phyloP scores from a whole-genome alignment of 148 eudicot species.

The Pharnaceum exiguum region DNA sequence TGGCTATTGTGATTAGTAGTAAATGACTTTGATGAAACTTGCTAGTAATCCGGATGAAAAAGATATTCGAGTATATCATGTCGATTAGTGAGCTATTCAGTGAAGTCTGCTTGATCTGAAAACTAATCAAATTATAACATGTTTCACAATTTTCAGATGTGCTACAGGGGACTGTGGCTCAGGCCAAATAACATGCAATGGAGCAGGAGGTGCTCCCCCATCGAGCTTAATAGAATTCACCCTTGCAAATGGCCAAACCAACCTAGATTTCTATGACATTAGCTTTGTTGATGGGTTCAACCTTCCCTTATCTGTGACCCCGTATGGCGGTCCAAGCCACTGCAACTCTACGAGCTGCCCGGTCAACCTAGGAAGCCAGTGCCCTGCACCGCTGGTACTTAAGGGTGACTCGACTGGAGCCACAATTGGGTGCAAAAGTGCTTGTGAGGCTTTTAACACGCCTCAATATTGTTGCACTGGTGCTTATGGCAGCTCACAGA shows the following conservation, averaged over 20 bases:
- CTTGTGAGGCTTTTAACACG: conserved; percentile 38
- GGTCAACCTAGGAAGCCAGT: conserved; percentile 8
- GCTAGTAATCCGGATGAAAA: too few species aligned
- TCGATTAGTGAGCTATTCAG: too few species aligned
- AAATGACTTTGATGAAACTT: too few species aligned
- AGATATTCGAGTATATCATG: too few species aligned
- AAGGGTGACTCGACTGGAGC: conserved; percentile 1
- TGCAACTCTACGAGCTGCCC: conserved; percentile 16
- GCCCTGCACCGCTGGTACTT: conserved; percentile 9
- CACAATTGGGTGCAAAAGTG: conserved; percentile 47
- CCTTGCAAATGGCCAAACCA: conserved; percentile 14
- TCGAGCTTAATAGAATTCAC: conserved; percentile 40
- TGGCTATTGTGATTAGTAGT: too few species aligned
- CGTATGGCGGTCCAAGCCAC: conserved; percentile 11
- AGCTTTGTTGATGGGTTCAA: conserved; percentile 51
- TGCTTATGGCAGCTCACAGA: conserved; percentile 21
- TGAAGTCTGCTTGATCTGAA: background rate
- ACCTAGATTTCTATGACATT: conserved; percentile 36
- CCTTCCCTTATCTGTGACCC: conserved; percentile 29
- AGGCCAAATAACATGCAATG: conserved; percentile 31
- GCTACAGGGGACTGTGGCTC: conserved; percentile 45
- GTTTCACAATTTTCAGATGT: conserved; percentile 14
- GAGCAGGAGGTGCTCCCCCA: conserved; percentile 39
- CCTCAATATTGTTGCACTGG: conserved; percentile 59
- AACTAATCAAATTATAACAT: background rate